phyloP scores from a whole-genome alignment of 768 basidiomycete genomes.

The Boletus rex-veris region DNA sequence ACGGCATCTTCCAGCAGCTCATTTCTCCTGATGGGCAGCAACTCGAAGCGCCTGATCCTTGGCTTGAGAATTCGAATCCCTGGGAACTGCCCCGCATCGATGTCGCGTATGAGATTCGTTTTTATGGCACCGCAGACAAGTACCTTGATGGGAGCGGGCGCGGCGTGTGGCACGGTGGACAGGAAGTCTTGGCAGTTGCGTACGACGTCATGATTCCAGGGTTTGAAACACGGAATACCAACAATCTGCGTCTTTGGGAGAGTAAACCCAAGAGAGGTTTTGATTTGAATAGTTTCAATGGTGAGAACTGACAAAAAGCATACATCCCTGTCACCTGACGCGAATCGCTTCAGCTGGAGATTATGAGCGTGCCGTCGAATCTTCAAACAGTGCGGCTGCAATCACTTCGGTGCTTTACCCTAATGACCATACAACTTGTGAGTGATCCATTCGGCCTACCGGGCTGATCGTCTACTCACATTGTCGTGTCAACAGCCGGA shows the following conservation, averaged over 20 bases:
- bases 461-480: background rate
- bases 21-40: conserved; percentile 83
- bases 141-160: conserved; percentile 55
- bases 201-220: conserved; percentile 94
- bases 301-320: conserved; percentile 33
- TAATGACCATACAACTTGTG: conserved; percentile 80
- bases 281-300: conserved; percentile 94
- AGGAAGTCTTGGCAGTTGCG: conserved; percentile 90
- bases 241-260: conserved; percentile 87
- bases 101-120: conserved; percentile 80
- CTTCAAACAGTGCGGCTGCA: conserved; percentile 85
- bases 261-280: conserved; percentile 86
- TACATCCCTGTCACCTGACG: background rate
- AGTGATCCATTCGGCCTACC: conserved; percentile 11
- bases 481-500: conserved; percentile 48
- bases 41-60: conserved; percentile 89
- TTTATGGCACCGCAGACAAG: conserved; percentile 82
- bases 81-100: conserved; percentile 88
- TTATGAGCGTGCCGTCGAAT: conserved; percentile 86
- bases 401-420: conserved; percentile 97
- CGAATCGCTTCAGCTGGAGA: conserved; percentile 62
- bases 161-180: conserved; percentile 81
- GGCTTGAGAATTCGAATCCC: conserved; percentile 84
- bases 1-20: conserved; percentile 94
- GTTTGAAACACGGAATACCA: conserved; percentile 78